These are phyloP conservation scores for Naumovozyma castellii DNA, from an alignment of 805 yeast genomes.

Conservation along the genomic window DNA sequence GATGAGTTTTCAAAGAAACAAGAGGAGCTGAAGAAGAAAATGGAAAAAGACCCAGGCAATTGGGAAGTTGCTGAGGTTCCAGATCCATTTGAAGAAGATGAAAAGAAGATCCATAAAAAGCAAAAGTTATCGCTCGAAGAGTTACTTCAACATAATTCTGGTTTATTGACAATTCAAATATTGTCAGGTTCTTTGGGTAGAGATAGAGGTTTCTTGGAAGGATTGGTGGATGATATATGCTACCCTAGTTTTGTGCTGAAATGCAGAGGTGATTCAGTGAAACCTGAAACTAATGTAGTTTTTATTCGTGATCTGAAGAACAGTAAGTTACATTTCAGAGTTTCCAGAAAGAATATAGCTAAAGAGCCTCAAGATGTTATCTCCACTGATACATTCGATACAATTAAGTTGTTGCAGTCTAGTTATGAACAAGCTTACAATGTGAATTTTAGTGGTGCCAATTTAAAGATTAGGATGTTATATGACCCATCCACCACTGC, in stretches of 20 bases:
- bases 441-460: conserved; percentile 37
- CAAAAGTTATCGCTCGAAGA: conserved; percentile 43
- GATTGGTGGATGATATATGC: conserved; percentile 54
- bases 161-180: conserved; percentile 50
- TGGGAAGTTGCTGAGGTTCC: conserved; percentile 54
- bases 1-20: conserved; percentile 36
- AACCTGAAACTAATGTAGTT: conserved; percentile 44
- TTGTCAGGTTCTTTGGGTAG: conserved; percentile 40
- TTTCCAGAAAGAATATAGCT: conserved; percentile 44
- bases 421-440: conserved; percentile 39
- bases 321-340: conserved; percentile 47
- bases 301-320: conserved; percentile 65
- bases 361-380: conserved; percentile 40
- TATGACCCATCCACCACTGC: conserved; percentile 50
- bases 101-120: conserved; percentile 27
- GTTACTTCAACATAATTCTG: conserved; percentile 45
- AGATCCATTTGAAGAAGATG: conserved; percentile 33
- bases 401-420: conserved; percentile 44
- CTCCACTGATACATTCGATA: conserved; percentile 40
- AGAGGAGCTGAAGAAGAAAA: conserved; percentile 40
- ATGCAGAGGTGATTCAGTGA: conserved; percentile 38
- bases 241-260: conserved; percentile 48
- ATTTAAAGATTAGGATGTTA: conserved; percentile 42
- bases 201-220: conserved; percentile 44
- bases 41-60: conserved; percentile 47